A percentile compares a stretch with the other conserved stretches of the same genome.
These are phyloP conservation scores for Boletus mariae DNA, from an alignment of 1,284 basidiomycete genomes.

Conservation along the genomic window DNA sequence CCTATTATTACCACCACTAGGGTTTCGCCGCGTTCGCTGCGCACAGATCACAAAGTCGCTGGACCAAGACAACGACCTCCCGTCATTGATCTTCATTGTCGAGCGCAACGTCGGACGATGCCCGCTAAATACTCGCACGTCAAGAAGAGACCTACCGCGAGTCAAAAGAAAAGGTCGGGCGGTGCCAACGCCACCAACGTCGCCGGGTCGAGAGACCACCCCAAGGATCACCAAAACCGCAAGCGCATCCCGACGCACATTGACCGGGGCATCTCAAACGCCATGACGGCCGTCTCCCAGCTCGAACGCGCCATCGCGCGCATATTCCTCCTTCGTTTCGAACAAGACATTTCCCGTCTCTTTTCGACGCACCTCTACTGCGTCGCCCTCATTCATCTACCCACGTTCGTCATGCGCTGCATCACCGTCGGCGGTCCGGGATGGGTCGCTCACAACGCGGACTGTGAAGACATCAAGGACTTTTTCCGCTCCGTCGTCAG, in stretches of 20 bases:
- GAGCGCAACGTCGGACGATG: constrained; percentile 36
- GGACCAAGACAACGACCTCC: not conserved
- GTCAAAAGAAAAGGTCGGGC: constrained; percentile 41
- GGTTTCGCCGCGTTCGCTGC: constrained; percentile 8
- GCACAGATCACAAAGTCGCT: constrained; percentile 6
- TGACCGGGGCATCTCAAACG: constrained; percentile 50
- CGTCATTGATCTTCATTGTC: constrained; percentile 3
- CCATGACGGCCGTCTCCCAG: constrained; percentile 53
- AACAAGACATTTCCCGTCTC: constrained; percentile 65
- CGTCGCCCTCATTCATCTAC: constrained; percentile 58
- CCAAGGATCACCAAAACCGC: constrained; percentile 26
- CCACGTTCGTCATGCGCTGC: constrained; percentile 62
- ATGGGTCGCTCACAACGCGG: constrained; percentile 63
- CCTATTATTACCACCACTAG: not conserved
- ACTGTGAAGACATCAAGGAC: constrained; percentile 65
- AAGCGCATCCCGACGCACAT: constrained; percentile 43
- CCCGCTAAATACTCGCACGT: constrained; percentile 68
- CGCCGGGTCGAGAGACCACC: constrained; percentile 16
- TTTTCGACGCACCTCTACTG: constrained; percentile 65
- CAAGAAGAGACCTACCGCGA: constrained; percentile 52
- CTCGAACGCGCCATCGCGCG: constrained; percentile 62
- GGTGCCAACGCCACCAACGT: constrained; percentile 17
- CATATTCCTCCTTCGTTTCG: constrained; percentile 60
- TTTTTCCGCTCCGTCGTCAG: constrained; percentile 62
- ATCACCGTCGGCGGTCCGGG: constrained; percentile 55